Evolutionary conservation across 1,139 yeast genomes (phyloP).

Genomic region (Blastobotrys serpentis): DNA sequence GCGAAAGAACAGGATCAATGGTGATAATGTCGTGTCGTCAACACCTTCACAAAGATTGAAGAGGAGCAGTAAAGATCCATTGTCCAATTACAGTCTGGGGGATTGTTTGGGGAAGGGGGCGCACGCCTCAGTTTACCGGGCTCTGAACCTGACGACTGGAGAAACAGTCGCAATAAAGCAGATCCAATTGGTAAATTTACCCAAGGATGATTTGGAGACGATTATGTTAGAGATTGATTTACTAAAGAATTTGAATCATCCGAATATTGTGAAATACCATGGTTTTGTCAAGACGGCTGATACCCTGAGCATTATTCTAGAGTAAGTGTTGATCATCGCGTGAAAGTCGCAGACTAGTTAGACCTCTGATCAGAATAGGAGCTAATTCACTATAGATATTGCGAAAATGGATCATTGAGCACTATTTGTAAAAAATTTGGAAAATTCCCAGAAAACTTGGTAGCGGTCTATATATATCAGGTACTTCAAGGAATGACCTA

Average conservation of each 20-base stretch:
- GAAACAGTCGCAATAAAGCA: constrained; percentile 85
- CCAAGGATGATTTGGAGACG: constrained; percentile 38
- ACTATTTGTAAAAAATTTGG: constrained; percentile 60
- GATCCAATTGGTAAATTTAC: constrained; percentile 52
- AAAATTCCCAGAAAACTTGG: constrained; percentile 55
- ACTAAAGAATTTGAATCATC: constrained; percentile 71
- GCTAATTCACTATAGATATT: constrained; percentile 44
- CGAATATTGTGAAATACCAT: constrained; percentile 84
- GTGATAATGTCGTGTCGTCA: constrained; percentile 19
- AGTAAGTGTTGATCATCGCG: too few species aligned
- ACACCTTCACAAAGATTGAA: constrained; percentile 27
- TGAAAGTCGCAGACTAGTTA: too few species aligned
- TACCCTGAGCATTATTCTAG: constrained; percentile 71
- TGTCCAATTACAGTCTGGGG: constrained; percentile 39
- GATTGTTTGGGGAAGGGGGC: constrained; percentile 77
- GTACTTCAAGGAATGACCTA: constrained; percentile 71
- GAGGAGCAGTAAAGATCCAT: constrained; percentile 12
- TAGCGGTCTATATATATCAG: constrained; percentile 62
- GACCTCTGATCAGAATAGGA: neutral
- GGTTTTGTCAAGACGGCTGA: constrained; percentile 75
- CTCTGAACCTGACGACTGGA: constrained; percentile 60
- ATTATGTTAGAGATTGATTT: constrained; percentile 49
- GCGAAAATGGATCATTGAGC: constrained; percentile 83
- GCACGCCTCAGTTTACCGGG: constrained; percentile 71
- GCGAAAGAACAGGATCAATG: constrained; percentile 2